These are phyloP conservation scores for Solioccasus polychromus DNA, from an alignment of 768 basidiomycete species.

Conservation along the genomic window DNA sequence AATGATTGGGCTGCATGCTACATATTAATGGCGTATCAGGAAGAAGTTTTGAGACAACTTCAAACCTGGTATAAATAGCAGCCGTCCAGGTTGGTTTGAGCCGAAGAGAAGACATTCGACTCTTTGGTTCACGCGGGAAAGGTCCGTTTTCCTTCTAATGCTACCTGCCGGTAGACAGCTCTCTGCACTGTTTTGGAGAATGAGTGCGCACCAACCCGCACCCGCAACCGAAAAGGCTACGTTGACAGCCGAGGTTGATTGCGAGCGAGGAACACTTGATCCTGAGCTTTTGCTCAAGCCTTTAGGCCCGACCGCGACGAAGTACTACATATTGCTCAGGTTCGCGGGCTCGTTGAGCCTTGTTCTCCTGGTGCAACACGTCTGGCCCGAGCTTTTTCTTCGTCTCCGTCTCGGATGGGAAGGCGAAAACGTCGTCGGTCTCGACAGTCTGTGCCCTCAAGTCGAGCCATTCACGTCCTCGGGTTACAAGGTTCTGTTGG, in stretches of 20 bases:
- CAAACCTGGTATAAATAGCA: too few species aligned
- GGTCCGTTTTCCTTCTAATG: background rate
- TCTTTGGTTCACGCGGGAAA: too few species aligned
- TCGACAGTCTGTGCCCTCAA: slow-evolving; percentile 29
- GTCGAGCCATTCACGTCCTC: slow-evolving; percentile 12
- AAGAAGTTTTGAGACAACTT: too few species aligned
- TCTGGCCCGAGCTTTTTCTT: slow-evolving; percentile 1
- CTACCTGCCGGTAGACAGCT: slow-evolving; percentile 5
- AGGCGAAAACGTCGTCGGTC: background rate
- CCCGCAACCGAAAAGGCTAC: slow-evolving; percentile 1
- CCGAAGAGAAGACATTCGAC: too few species aligned
- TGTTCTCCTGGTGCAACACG: slow-evolving; percentile 1
- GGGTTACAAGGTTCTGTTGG: slow-evolving; percentile 16
- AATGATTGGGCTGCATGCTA: too few species aligned
- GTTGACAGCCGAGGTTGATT: slow-evolving; percentile 15
- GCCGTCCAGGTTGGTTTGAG: too few species aligned
- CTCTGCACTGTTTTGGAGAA: too few species aligned
- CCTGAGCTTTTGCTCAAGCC: background rate
- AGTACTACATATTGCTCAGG: background rate
- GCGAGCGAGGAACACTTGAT: slow-evolving; percentile 4
- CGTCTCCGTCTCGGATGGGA: background rate
- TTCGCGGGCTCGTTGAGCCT: slow-evolving; percentile 10
- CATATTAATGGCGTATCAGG: too few species aligned
- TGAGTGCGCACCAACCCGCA: too few species aligned
- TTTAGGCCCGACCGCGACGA: background rate